These are phyloP conservation scores for Anthracocystis panici-leucophaei DNA, from an alignment of 1,284 basidiomycete genomes.

Conservation along the genomic window DNA sequence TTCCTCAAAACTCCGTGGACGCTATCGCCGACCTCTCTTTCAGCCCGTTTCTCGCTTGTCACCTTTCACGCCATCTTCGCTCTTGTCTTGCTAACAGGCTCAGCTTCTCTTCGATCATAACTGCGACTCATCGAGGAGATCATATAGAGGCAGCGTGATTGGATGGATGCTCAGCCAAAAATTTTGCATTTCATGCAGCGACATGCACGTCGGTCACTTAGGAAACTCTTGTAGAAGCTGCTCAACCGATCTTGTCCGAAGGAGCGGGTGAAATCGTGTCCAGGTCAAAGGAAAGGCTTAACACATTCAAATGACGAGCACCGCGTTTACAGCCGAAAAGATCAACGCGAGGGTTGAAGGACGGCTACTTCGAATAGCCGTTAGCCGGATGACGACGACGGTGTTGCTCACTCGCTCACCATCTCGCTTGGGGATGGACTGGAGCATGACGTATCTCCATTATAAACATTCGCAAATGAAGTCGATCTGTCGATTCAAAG, in stretches of 20 bases:
- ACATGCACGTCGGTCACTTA: constrained; percentile 20
- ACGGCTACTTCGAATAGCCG: background rate
- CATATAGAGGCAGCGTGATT: background rate
- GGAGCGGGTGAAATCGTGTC: constrained; percentile 4
- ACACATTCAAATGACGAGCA: background rate
- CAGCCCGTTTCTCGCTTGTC: background rate
- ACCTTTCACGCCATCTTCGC: background rate
- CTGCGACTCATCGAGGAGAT: background rate
- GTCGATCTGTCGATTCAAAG: too few relatives aligned
- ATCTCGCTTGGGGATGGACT: background rate
- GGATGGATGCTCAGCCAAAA: background rate
- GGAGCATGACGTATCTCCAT: background rate
- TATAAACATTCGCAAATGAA: background rate
- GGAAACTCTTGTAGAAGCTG: constrained; percentile 14
- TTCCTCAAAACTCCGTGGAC: too few relatives aligned
- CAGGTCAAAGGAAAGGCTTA: background rate
- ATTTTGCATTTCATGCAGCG: background rate
- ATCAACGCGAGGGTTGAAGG: constrained; percentile 1
- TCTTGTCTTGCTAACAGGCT: too few relatives aligned
- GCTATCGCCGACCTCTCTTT: too few relatives aligned
- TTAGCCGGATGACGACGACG: background rate
- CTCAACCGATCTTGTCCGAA: constrained; percentile 10
- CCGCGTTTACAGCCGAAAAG: constrained; percentile 2
- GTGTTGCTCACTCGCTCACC: background rate
- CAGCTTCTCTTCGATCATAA: too few relatives aligned